A percentile compares a stretch with the other conserved stretches of the same genome.
Conservation (phyloP, 805 yeast species). For the Tetrapisispora arboricola region DNA sequence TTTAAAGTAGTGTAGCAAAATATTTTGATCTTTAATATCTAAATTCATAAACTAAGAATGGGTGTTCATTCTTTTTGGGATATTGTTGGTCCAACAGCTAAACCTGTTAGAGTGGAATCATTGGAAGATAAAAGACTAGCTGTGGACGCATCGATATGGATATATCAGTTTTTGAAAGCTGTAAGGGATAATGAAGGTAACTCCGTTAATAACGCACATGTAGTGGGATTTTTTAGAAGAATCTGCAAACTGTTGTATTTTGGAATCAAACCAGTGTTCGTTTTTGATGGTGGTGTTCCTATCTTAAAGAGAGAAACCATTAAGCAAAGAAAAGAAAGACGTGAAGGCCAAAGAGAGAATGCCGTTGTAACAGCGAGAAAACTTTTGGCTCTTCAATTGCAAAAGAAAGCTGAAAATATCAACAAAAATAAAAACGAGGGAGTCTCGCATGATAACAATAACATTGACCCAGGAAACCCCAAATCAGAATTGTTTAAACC, state of each 20-base stretch:
- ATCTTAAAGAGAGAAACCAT: conserved; percentile 71
- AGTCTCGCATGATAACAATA: too few relatives aligned
- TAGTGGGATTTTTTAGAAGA: conserved; percentile 91
- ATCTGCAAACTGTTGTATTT: conserved; percentile 81
- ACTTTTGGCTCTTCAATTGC: conserved; percentile 70
- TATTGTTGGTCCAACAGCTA: conserved; percentile 76
- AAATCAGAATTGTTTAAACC: too few relatives aligned
- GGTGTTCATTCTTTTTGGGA: conserved; percentile 97
- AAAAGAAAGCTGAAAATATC: conserved; percentile 27
- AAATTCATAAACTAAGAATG: conserved; percentile 41
- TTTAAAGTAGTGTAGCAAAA: too few relatives aligned
- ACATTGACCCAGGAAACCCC: too few relatives aligned
- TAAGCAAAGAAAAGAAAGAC: conserved; percentile 53
- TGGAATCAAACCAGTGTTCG: conserved; percentile 84
- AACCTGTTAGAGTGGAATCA: conserved; percentile 83
- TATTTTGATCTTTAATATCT: too few relatives aligned
- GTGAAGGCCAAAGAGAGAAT: conserved; percentile 64
- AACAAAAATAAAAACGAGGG: conserved; percentile 1
- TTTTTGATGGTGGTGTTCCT: conserved; percentile 95
- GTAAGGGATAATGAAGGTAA: conserved; percentile 81
- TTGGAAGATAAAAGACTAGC: conserved; percentile 72
- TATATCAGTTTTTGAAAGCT: conserved; percentile 91
- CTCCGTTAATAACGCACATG: conserved; percentile 67
- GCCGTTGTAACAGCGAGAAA: conserved; percentile 70
- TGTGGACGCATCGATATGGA: conserved; percentile 98